Percentiles rank a stretch among this genome's conserved stretches.
Evolutionary conservation across 805 yeast genomes (phyloP).

Genomic region (Candida easanensis): DNA sequence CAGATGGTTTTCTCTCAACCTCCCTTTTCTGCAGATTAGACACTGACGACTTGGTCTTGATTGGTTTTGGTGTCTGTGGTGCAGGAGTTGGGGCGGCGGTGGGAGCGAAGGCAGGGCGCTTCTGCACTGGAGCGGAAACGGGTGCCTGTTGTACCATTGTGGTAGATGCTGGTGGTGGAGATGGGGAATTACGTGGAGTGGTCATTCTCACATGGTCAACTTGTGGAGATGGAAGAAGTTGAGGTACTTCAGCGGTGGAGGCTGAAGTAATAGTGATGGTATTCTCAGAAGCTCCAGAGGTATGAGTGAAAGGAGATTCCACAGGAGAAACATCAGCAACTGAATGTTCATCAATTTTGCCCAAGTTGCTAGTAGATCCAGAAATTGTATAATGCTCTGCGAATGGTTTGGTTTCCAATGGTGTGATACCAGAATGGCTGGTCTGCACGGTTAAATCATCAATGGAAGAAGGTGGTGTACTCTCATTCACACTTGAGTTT

Average conservation of each 20-base stretch:
- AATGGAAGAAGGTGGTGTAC: constrained; percentile 29
- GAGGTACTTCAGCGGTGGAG: background rate
- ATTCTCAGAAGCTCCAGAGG: background rate
- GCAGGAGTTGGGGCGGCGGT: background rate
- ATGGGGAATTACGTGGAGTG: background rate
- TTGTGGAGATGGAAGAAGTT: background rate
- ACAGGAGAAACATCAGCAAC: background rate
- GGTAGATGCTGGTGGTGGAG: background rate
- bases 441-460: constrained; percentile 24
- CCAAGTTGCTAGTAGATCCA: constrained; percentile 7
- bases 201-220: no score
- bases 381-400: background rate
- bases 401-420: background rate
- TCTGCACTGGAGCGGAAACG: no score
- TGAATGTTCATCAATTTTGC: constrained; percentile 22
- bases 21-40: background rate
- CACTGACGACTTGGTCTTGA: background rate
- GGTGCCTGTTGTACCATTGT: no score
- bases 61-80: background rate
- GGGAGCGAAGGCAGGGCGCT: no score
- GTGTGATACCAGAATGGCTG: background rate
- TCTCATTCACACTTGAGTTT: constrained; percentile 24
- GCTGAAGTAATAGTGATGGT: background rate
- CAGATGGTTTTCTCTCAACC: constrained; percentile 22
- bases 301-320: background rate